These are phyloP conservation scores for Ceriops decandra DNA, from an alignment of 345 rosid genomes.

Conservation along the genomic window DNA sequence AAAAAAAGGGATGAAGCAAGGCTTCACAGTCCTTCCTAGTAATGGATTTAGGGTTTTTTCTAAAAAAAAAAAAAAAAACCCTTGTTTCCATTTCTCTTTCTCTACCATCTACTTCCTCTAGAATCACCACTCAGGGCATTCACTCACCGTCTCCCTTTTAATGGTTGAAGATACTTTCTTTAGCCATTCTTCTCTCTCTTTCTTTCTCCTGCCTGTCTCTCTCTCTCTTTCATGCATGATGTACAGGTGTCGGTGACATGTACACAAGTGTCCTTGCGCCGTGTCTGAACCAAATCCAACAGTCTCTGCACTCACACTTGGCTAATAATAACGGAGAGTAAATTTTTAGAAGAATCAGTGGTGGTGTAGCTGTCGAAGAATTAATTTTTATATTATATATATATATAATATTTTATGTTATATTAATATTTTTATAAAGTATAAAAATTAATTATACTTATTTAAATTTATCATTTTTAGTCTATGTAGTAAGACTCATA, in stretches of 20 bases:
- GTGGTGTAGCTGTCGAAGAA: too few species aligned
- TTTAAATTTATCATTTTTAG: not conserved
- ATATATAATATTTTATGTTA: not conserved
- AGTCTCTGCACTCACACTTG: constrained; percentile 16
- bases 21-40: not conserved
- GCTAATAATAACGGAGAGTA: not conserved
- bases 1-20: not conserved
- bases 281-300: constrained; percentile 23
- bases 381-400: too few species aligned
- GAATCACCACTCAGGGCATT: too few species aligned
- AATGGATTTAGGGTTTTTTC: constrained; percentile 32
- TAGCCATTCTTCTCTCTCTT: not conserved
- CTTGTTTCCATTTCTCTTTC: not conserved
- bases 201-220: not conserved
- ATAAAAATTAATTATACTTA: not conserved
- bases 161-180: not conserved
- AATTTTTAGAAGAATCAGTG: too few species aligned
- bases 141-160: not conserved
- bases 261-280: constrained; percentile 19
- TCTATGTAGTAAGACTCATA: not conserved
- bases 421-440: too few species aligned
- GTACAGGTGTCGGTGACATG: constrained; percentile 51
- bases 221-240: constrained; percentile 43
- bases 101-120: not conserved
- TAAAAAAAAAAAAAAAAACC: not conserved